These are phyloP conservation scores for Aspergillus cejpii DNA, from an alignment of 2,329 filamentous ascomycete genomes.

Conservation along the genomic window DNA sequence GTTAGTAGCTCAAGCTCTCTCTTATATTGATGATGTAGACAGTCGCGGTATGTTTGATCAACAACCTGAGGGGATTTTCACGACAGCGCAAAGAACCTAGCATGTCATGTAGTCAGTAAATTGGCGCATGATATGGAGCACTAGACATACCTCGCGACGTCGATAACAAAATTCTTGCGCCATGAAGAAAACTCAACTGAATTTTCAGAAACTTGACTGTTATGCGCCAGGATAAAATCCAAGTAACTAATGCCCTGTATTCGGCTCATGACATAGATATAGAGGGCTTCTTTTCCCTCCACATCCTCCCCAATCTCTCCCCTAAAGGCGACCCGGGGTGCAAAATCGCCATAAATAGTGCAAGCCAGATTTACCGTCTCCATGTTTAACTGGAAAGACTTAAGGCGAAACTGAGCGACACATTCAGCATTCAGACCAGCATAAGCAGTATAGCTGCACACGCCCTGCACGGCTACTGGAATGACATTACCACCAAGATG, in stretches of 20 bases:
- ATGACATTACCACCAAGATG: slow-evolving; percentile 27
- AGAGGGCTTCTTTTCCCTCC: slow-evolving; percentile 29
- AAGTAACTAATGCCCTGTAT: slow-evolving; percentile 33
- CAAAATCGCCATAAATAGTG: slow-evolving; percentile 29
- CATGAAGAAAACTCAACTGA: slow-evolving; percentile 28
- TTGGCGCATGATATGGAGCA: background rate
- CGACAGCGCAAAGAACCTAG: slow-evolving; percentile 38
- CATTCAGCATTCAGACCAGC: slow-evolving; percentile 30
- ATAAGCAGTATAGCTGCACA: slow-evolving; percentile 40
- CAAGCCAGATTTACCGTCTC: slow-evolving; percentile 26
- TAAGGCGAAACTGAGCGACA: slow-evolving; percentile 38
- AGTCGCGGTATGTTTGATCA: slow-evolving; percentile 20
- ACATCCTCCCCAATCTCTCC: slow-evolving; percentile 26
- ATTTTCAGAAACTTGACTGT: slow-evolving; percentile 27
- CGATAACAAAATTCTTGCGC: slow-evolving; percentile 33
- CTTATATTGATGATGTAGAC: slow-evolving; percentile 22
- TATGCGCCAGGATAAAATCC: slow-evolving; percentile 34
- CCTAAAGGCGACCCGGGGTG: slow-evolving; percentile 23
- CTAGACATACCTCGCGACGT: slow-evolving; percentile 27
- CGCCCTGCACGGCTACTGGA: slow-evolving; percentile 34
- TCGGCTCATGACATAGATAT: slow-evolving; percentile 33
- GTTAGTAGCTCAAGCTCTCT: slow-evolving; percentile 32
- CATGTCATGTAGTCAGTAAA: slow-evolving; percentile 11
- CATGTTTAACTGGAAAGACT: slow-evolving; percentile 29
- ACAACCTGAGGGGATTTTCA: slow-evolving; percentile 35